phyloP scores from a whole-genome alignment of 1,284 basidiomycete species.

The Porodaedalea pini region DNA sequence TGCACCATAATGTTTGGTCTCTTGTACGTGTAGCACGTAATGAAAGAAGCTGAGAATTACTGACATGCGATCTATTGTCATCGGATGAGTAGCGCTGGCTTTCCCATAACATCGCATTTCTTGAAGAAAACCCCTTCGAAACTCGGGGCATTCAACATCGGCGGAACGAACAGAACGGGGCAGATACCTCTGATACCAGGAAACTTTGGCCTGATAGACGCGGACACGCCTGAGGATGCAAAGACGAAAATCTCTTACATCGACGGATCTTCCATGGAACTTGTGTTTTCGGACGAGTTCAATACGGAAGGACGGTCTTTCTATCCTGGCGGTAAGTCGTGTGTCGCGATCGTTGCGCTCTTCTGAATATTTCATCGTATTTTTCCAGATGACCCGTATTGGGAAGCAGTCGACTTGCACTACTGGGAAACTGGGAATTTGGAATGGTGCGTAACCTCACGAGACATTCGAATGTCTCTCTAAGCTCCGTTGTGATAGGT shows the following conservation, averaged over 20 bases:
- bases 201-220: constrained; percentile 46
- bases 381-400: constrained; percentile 49
- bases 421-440: constrained; percentile 59
- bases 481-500: constrained; percentile 33
- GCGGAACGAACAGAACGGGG: constrained; percentile 46
- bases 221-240: constrained; percentile 45
- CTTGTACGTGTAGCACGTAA: not conserved
- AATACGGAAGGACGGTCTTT: constrained; percentile 57
- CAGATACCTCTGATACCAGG: constrained; percentile 33
- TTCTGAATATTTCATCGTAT: not conserved
- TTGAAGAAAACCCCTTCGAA: constrained; percentile 24
- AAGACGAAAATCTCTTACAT: constrained; percentile 40
- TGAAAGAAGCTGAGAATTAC: too few species aligned
- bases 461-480: not conserved
- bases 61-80: not conserved
- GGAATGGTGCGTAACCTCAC: constrained; percentile 36
- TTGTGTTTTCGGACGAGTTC: constrained; percentile 73
- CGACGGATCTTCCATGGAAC: constrained; percentile 37
- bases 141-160: constrained; percentile 39
- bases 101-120: constrained; percentile 44
- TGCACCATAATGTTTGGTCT: not conserved
- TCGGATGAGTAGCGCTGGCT: constrained; percentile 33
- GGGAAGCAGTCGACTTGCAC: constrained; percentile 69
- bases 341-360: not conserved
- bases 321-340: constrained; percentile 34